phyloP scores from a whole-genome alignment of 805 yeast genomes.

The Kuraishia cidri region DNA sequence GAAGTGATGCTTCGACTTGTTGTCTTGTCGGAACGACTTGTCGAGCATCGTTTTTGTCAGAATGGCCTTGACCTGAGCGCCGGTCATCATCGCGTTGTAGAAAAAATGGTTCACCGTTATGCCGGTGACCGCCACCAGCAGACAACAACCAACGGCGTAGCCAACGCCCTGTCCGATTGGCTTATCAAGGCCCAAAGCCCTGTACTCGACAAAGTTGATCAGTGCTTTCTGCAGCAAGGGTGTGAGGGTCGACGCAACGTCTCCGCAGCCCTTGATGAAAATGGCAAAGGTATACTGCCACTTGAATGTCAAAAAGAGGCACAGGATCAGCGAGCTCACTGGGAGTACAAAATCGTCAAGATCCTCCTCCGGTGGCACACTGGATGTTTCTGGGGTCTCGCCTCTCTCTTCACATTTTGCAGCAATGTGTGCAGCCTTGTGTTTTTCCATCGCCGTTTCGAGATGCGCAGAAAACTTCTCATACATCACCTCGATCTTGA shows the following conservation, averaged over 20 bases:
- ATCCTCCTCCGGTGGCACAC: conserved; percentile 20
- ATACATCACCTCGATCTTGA: conserved; percentile 34
- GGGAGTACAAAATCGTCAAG: conserved; percentile 12
- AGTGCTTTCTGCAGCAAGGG: conserved; percentile 62
- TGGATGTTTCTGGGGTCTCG: conserved; percentile 10
- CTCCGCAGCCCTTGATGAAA: conserved; percentile 32
- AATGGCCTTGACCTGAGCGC: conserved; percentile 67
- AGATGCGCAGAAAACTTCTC: conserved; percentile 19
- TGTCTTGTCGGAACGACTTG: conserved; percentile 56
- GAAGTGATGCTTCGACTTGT: conserved; percentile 45
- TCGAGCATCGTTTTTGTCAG: conserved; percentile 62
- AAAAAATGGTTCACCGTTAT: conserved; percentile 53
- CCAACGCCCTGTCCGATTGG: conserved; percentile 60
- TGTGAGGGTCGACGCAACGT: conserved; percentile 43
- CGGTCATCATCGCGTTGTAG: conserved; percentile 49
- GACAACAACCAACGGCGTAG: conserved; percentile 60
- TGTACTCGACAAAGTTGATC: conserved; percentile 50
- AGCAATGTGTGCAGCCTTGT: conserved; percentile 5
- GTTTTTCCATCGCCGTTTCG: no score
- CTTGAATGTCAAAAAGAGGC: conserved; percentile 41
- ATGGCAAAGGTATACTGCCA: conserved; percentile 31
- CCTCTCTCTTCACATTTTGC: conserved; percentile 21
- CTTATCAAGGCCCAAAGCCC: conserved; percentile 30
- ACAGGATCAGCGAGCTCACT: conserved; percentile 14
- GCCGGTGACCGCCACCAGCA: conserved; percentile 43